Base-by-base conservation (phyloP, 2,329 filamentous ascomycete species). In the Coniochaeta pulveracea region DNA sequence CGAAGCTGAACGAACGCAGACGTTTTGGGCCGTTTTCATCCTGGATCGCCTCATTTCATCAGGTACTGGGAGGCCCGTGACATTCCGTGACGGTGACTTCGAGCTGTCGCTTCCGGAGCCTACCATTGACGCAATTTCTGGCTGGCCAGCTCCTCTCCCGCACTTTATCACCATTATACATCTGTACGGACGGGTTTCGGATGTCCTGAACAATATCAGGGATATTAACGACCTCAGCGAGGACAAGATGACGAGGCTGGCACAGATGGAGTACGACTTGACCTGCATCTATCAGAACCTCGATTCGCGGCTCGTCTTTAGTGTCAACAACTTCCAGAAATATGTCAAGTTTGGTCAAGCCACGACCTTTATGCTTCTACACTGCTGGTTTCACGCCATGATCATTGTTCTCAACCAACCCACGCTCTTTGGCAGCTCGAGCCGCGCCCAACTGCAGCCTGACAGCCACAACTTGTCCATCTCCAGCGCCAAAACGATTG, bases 401-500 rank as follows among this genome's bases (percentile, higher is more conserved):
- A 88, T 93, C 42, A 85, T 93, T 38, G 69, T 93, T 4, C 63
- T 93, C 5, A 84, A 93, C 48, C 84, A 89, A 43, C 85, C 85
- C 0, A 89, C 84, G 0, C 60, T 93, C 2, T 86, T 91, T 45
- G 67, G 65, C n/a, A 57, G 63, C 10, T 51, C 69, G 21, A 61
- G 57, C 27, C 61, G 59, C 36, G 77, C 81, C 34, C 80, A 85
- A 36, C 64, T 93, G 1, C 74, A 85, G 23, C 74, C 80, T 0
- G 84, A 91, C 48, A 91, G 84, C 42, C 76, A 83, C 36, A 84
- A 91, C 50, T 54, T 78, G 5, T 85, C 82, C 39, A 88, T 89
- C 80, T 88, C 82, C 10, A 89, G 84, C 16, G 86, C 85, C 10
- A 93, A 93, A 59, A 93, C 85, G 0, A 91, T 93, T 39, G 85